Evolutionary conservation across 2,329 filamentous ascomycete genomes (phyloP).

Genomic region (Pseudocercospora vitis): DNA sequence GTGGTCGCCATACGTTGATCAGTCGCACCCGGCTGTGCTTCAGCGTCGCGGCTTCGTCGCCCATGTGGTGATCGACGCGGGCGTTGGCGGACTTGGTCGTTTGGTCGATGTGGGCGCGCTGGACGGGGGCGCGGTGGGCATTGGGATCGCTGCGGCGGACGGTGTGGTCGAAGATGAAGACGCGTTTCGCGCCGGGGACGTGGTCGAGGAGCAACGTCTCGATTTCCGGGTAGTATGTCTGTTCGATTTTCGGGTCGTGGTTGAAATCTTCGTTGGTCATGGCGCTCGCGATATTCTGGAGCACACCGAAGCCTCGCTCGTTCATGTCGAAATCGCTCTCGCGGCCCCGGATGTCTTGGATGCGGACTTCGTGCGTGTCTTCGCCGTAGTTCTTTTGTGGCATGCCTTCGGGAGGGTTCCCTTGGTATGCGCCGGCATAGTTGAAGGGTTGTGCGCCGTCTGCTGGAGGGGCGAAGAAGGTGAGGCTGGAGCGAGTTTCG

Average conservation of each 20-base stretch:
- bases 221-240: conserved; percentile 81
- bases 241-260: conserved; percentile 67
- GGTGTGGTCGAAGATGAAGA: conserved; percentile 86
- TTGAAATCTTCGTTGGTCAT: conserved; percentile 57
- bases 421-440: conserved; percentile 48
- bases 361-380: conserved; percentile 52
- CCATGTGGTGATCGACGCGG: conserved; percentile 68
- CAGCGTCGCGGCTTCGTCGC: conserved; percentile 65
- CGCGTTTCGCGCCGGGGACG: conserved; percentile 64
- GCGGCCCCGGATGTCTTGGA: conserved; percentile 72
- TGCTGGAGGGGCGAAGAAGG: conserved; percentile 63
- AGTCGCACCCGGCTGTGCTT: conserved; percentile 73
- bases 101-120: conserved; percentile 79
- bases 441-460: conserved; percentile 61
- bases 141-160: conserved; percentile 65
- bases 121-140: conserved; percentile 67
- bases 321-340: conserved; percentile 69
- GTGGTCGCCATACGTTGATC: conserved; percentile 79
- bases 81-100: conserved; percentile 64
- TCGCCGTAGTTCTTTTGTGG: conserved; percentile 66
- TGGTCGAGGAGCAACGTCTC: conserved; percentile 67
- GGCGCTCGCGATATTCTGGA: conserved; percentile 56
- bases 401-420: conserved; percentile 59
- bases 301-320: conserved; percentile 70
- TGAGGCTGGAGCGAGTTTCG: conserved; percentile 60